Percentiles rank a stretch among this genome's conserved stretches.
Conservation (phyloP, 768 basidiomycete genomes). For the Lentinula aciculospora region DNA sequence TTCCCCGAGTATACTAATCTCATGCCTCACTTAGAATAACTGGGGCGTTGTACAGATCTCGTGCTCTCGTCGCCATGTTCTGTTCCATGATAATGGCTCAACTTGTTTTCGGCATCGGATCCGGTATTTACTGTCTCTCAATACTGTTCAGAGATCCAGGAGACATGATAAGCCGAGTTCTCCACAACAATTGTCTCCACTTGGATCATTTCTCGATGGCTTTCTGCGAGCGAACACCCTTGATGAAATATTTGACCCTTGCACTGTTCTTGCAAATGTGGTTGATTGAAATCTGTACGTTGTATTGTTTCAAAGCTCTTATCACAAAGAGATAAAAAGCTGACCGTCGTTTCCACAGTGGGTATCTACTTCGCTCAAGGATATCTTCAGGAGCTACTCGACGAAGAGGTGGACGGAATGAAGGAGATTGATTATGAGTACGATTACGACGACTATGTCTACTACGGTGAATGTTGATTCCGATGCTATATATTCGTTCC, state of each 20-base stretch:
- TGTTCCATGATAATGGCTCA: constrained; percentile 2
- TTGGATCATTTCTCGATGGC: neutral
- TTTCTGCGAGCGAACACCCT: constrained; percentile 1
- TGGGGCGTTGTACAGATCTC: neutral
- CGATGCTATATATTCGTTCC: neutral
- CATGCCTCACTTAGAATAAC: neutral
- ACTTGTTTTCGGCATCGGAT: neutral
- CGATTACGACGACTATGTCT: neutral
- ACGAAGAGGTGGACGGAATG: neutral
- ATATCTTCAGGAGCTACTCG: constrained; percentile 1
- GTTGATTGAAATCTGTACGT: neutral
- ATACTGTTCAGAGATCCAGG: constrained; percentile 2
- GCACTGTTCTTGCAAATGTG: neutral
- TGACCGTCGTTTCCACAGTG: neutral
- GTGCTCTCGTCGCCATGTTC: constrained; percentile 2
- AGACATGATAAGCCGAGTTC: neutral
- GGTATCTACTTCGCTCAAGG: neutral
- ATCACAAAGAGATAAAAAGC: neutral
- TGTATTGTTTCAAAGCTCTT: neutral
- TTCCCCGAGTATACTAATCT: neutral
- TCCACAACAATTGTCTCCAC: neutral
- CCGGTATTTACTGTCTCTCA: neutral
- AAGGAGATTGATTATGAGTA: constrained; percentile 3
- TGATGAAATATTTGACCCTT: constrained; percentile 1
- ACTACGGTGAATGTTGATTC: neutral